Evolutionary conservation across 805 yeast genomes (phyloP), one percentile per base, ranked within the genome.

Genomic region (Cyberlindnera americana): DNA sequence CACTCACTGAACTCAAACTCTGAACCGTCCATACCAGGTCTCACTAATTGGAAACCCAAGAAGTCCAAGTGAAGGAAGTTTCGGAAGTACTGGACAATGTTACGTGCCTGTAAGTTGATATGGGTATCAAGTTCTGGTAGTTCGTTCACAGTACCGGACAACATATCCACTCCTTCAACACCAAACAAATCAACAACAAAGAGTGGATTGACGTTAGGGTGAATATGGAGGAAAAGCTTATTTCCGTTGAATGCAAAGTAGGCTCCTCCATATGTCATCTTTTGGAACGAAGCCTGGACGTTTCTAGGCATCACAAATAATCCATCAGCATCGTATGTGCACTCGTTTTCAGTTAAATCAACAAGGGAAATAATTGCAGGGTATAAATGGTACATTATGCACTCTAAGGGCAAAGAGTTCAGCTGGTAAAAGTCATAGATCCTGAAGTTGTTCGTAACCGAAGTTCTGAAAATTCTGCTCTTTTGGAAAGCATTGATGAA

Each of bases 321-420:
- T 38, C 57, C 73, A 49, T 60, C 52, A 15, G 66, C 33, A 47
- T 73, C 75, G 38, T 56, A 63, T 6, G 66, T 65, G 30, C 79
- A 78, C 46, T 86, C 95, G 1, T 64, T 65, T 9, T 75, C 82
- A 3, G 63, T 62, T 42, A 86, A 60, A 3, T 75, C 70, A 57
- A 89, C 95, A 19, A 91, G 60, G 28, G 84, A 85, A 23, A 84
- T 69, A 40, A 91, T 66, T 10, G 83, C 78, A 2, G 99, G 98
- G 54, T 90, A 93, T 27, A 93, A 67, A 46, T 77, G 79, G 43
- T 73, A 74, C 17, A 79, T 65, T 16, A 90, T 65, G 36, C 70
- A 70, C 17, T 75, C 78, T 13, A 82, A 57, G 4, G 83, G 73
- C 58, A 75, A 66, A 6, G 71, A 64, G 49, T 73, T 66, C 56